These are phyloP conservation scores for Sporisorium exsertum DNA, from an alignment of 1,284 basidiomycete species.

Conservation along the genomic window DNA sequence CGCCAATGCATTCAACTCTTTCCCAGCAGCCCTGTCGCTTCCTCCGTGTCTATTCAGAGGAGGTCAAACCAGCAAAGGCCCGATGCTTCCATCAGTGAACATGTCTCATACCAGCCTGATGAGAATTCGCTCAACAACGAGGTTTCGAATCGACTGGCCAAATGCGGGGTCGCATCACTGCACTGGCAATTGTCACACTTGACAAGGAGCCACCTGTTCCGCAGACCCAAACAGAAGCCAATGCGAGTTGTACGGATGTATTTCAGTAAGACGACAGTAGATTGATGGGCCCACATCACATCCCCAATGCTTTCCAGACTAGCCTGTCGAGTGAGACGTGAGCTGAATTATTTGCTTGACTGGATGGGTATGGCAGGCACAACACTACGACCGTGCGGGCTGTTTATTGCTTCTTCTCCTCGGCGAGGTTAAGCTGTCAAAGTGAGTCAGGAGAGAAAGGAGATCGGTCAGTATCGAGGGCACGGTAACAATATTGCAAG, in stretches of 20 bases:
- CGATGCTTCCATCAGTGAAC: too few relatives aligned
- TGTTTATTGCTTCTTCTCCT: conserved; percentile 56
- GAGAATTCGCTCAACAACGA: too few relatives aligned
- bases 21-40: not conserved
- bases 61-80: too few relatives aligned
- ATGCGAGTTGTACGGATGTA: not conserved
- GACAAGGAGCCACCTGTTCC: too few relatives aligned
- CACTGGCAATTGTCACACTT: too few relatives aligned
- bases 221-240: not conserved
- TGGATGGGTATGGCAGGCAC: not conserved
- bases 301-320: not conserved
- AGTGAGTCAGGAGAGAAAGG: not conserved
- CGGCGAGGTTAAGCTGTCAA: conserved; percentile 52
- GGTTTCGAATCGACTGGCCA: too few relatives aligned
- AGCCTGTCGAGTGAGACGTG: not conserved
- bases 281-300: not conserved
- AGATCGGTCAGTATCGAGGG: not conserved
- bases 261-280: not conserved
- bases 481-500: not conserved
- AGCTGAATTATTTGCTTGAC: not conserved
- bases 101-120: too few relatives aligned
- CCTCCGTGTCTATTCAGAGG: not conserved
- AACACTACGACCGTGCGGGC: conserved; percentile 7
- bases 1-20: not conserved
- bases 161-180: too few relatives aligned